phyloP scores from a whole-genome alignment of 23 red algal species.

The Gracilaria gracilis region DNA sequence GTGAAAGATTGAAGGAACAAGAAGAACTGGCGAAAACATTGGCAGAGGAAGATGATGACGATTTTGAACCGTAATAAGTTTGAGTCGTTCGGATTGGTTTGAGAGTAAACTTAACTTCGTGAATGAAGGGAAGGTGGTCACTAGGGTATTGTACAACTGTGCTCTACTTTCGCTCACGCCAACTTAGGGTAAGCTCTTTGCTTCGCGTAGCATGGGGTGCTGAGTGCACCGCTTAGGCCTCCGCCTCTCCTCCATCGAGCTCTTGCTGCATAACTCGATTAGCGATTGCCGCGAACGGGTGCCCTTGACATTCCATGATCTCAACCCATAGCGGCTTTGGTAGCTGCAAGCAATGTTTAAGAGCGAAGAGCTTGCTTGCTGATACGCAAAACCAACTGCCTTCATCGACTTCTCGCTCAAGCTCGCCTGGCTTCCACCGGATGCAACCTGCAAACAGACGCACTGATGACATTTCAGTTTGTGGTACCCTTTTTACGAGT shows the following conservation, averaged over 20 bases:
- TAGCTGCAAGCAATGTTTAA: conserved; percentile 65
- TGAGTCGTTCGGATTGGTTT: not conserved
- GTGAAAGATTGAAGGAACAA: conserved; percentile 93
- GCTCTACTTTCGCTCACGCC: not conserved
- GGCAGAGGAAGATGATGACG: conserved; percentile 91
- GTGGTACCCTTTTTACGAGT: not conserved
- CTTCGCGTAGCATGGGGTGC: not conserved
- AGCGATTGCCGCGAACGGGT: conserved; percentile 44
- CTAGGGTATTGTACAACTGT: not conserved
- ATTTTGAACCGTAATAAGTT: conserved; percentile 69
- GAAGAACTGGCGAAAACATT: conserved; percentile 92
- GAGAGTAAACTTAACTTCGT: conserved; percentile 21
- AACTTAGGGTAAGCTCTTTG: not conserved
- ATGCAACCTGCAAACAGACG: conserved; percentile 66
- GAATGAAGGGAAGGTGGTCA: not conserved
- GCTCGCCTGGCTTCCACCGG: conserved; percentile 53
- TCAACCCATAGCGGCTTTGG: conserved; percentile 68
- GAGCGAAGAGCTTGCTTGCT: conserved; percentile 55
- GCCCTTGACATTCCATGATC: conserved; percentile 56
- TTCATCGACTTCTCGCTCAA: conserved; percentile 62
- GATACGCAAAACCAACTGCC: conserved; percentile 62
- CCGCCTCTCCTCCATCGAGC: conserved; percentile 16
- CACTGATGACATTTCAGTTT: conserved; percentile 22
- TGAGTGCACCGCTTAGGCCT: not conserved
- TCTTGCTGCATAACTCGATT: conserved; percentile 32